Evolutionary conservation across 495 filamentous ascomycete species (phyloP).

Genomic region (Cryomyces minteri): DNA sequence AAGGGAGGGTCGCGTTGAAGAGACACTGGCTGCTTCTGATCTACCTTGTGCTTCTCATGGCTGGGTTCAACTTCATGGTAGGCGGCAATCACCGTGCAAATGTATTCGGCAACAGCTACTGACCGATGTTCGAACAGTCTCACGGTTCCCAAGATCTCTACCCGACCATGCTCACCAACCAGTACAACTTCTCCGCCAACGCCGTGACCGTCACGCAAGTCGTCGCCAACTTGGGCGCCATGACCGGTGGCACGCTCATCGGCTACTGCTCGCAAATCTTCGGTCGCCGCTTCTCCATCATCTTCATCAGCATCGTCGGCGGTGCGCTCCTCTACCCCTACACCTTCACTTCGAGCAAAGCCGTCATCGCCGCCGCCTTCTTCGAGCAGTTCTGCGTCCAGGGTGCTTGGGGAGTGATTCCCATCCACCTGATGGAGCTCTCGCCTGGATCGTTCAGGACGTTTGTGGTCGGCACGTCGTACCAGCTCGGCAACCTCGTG

Average conservation of each 20-base stretch:
- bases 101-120: constrained; percentile 10
- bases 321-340: constrained; percentile 71
- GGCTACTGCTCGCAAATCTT: constrained; percentile 70
- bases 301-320: constrained; percentile 56
- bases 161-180: constrained; percentile 62
- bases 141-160: constrained; percentile 88
- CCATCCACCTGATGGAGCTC: constrained; percentile 77
- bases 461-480: constrained; percentile 65
- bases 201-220: constrained; percentile 71
- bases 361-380: constrained; percentile 67
- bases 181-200: constrained; percentile 54
- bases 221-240: constrained; percentile 67
- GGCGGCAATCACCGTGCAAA: neutral
- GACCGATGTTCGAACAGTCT: constrained; percentile 26
- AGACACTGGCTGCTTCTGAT: constrained; percentile 62
- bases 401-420: constrained; percentile 70
- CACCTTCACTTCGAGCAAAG: constrained; percentile 40
- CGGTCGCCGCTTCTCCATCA: constrained; percentile 65
- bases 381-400: constrained; percentile 87
- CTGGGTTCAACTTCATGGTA: constrained; percentile 83
- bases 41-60: constrained; percentile 74
- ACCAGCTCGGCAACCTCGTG: constrained; percentile 75
- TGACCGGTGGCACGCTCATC: constrained; percentile 55
- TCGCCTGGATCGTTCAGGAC: constrained; percentile 67
- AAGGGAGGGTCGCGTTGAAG: constrained; percentile 59